phyloP scores from a whole-genome alignment of 2,329 filamentous ascomycete genomes.

The Leptosphaerulina australis region DNA sequence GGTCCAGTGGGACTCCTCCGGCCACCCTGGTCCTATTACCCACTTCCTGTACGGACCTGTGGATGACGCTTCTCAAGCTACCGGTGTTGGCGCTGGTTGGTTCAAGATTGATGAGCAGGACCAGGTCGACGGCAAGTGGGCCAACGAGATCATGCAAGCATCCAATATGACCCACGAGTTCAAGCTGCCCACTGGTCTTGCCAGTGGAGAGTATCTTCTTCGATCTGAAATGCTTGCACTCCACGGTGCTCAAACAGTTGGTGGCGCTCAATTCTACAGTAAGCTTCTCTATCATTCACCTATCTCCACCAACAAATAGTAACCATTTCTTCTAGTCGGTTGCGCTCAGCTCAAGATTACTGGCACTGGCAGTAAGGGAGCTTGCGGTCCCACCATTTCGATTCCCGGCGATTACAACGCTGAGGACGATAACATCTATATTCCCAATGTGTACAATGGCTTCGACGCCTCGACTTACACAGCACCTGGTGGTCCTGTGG shows the following conservation, averaged over 20 bases:
- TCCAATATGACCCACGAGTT: conserved; percentile 46
- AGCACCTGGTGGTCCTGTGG: conserved; percentile 39
- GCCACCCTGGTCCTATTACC: conserved; percentile 45
- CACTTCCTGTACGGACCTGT: conserved; percentile 52
- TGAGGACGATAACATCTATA: conserved; percentile 44
- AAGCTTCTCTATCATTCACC: conserved; percentile 28
- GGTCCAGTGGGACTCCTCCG: conserved; percentile 42
- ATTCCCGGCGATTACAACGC: conserved; percentile 51
- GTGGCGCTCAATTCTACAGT: conserved; percentile 54
- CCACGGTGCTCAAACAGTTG: conserved; percentile 47
- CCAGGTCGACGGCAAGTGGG: conserved; percentile 39
- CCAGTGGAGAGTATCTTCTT: conserved; percentile 50
- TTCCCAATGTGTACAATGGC: conserved; percentile 46
- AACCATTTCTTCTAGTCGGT: conserved; percentile 4
- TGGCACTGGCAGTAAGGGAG: conserved; percentile 44
- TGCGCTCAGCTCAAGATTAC: conserved; percentile 56
- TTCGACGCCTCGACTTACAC: conserved; percentile 38
- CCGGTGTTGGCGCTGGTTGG: conserved; percentile 43
- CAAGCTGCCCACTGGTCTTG: conserved; percentile 50
- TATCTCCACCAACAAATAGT: not conserved
- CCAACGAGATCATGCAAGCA: conserved; percentile 46
- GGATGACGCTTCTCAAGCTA: conserved; percentile 58
- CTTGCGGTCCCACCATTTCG: conserved; percentile 48
- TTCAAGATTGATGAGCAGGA: conserved; percentile 48
- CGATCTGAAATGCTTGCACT: conserved; percentile 56